These are phyloP conservation scores for Nicotiana rustica DNA, from an alignment of 305 asterid species.

Conservation along the genomic window DNA sequence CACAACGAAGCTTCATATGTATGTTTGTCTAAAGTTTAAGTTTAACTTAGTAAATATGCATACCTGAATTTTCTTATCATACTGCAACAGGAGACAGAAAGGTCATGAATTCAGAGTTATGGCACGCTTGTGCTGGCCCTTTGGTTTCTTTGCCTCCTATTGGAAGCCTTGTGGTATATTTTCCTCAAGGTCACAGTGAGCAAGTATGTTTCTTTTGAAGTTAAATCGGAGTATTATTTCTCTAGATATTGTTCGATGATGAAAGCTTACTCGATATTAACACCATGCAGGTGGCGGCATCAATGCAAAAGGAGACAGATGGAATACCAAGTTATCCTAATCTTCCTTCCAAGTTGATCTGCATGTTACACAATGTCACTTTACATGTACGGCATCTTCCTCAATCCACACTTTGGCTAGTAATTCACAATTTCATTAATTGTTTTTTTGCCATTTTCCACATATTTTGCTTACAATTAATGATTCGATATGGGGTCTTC, in stretches of 20 bases:
- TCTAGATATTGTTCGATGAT: not conserved
- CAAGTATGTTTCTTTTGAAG: constrained; percentile 59
- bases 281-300: constrained; percentile 82
- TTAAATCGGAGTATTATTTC: constrained; percentile 17
- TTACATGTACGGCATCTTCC: constrained; percentile 65
- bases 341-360: constrained; percentile 91
- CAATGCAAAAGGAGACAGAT: constrained; percentile 94
- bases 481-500: not conserved
- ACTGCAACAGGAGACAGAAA: constrained; percentile 66
- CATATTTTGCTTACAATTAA: not conserved
- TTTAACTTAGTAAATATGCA: not conserved
- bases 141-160: constrained; percentile 90
- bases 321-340: constrained; percentile 92
- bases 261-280: constrained; percentile 27
- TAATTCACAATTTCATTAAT: not conserved
- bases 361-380: constrained; percentile 93
- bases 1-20: not conserved
- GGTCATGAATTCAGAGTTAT: constrained; percentile 88
- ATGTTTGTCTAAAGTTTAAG: not conserved
- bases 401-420: constrained; percentile 13
- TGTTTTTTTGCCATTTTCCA: constrained; percentile 16
- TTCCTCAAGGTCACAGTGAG: constrained; percentile 99
- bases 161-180: constrained; percentile 92
- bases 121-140: constrained; percentile 99
- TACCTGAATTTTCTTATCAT: constrained; percentile 30